Evolutionary conservation across 169 alveolate genomes (phyloP).

Genomic region (Plasmodium cynomolgi): DNA sequence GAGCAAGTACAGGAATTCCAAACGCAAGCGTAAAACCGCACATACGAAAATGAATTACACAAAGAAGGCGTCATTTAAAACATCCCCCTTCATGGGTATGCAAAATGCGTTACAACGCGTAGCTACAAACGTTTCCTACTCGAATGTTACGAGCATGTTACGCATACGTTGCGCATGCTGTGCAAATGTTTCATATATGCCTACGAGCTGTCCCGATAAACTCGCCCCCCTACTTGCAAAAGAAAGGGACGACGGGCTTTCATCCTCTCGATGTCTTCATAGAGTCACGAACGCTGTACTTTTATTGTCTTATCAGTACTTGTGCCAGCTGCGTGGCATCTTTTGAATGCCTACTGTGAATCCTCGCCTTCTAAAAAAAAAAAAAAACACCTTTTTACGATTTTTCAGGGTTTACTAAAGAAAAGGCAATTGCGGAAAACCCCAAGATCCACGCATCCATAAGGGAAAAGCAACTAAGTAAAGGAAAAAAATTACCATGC

Average conservation of each 20-base stretch:
- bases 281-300: neutral
- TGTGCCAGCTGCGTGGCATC: neutral
- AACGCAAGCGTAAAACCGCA: neutral
- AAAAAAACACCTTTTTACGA: conserved; percentile 5
- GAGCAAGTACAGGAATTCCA: neutral
- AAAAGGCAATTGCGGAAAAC: neutral
- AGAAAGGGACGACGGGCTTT: neutral
- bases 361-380: neutral
- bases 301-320: neutral
- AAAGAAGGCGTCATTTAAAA: neutral
- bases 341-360: neutral
- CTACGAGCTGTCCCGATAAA: neutral
- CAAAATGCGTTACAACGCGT: neutral
- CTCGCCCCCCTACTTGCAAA: neutral
- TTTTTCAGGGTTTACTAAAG: conserved; percentile 25
- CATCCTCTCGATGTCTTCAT: neutral
- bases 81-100: conserved; percentile 7
- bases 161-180: neutral
- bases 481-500: conserved; percentile 5
- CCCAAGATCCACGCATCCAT: conserved; percentile 31
- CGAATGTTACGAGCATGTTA: neutral
- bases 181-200: too few species aligned
- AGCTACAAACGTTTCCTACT: neutral
- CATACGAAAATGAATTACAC: neutral
- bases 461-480: conserved; percentile 45